A percentile compares a stretch with the other conserved stretches of the same genome.
Conservation (phyloP, 768 basidiomycete genomes). For the Hydnomerulius pinastri region DNA sequence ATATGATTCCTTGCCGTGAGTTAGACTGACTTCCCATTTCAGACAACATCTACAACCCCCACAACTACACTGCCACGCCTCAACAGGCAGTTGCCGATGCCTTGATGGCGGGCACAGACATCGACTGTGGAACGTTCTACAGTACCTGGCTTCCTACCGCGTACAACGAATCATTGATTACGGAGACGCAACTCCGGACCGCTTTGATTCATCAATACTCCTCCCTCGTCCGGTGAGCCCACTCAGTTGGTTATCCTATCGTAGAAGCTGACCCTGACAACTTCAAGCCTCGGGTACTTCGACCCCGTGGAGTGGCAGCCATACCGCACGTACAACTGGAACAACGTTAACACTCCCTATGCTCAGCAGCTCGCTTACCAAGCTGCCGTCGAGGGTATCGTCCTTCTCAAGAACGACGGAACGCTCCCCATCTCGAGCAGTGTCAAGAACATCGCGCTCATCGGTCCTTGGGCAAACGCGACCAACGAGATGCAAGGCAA, state of each 20-base stretch:
- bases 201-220: constrained; percentile 51
- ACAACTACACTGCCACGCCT: constrained; percentile 47
- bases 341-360: constrained; percentile 47
- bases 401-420: constrained; percentile 65
- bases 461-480: constrained; percentile 62
- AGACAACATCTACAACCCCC: constrained; percentile 48
- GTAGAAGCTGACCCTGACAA: background rate
- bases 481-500: constrained; percentile 60
- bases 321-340: constrained; percentile 50
- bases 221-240: constrained; percentile 49
- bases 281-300: constrained; percentile 54
- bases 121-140: constrained; percentile 57
- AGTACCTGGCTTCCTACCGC: constrained; percentile 46
- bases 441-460: constrained; percentile 52
- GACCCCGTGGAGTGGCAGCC: no score
- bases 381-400: constrained; percentile 55
- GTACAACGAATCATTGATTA: constrained; percentile 48
- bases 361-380: constrained; percentile 51
- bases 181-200: constrained; percentile 42
- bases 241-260: background rate
- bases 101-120: constrained; percentile 53
- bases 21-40: background rate
- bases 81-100: constrained; percentile 51
- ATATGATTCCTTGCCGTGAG: background rate
- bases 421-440: constrained; percentile 51